Base-by-base conservation (phyloP, 2,329 filamentous ascomycete species). In the Botrytis medusae region DNA sequence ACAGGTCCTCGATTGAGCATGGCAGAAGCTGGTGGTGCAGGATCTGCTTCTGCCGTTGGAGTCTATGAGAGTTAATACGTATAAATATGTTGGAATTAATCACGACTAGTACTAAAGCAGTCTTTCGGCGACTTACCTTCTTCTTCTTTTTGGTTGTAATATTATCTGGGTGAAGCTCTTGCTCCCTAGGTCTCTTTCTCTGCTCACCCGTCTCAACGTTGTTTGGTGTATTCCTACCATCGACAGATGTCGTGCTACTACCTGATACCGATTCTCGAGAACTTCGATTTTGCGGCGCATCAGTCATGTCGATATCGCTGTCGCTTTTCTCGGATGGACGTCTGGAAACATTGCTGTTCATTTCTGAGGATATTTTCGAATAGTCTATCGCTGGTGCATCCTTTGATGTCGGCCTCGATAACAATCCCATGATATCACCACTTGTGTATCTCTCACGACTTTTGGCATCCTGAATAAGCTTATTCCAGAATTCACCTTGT, bases 401-500 rank as follows among this genome's bases (percentile, higher is more conserved):
- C 32, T 75, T 77, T 44, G 78, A 75, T 22, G 80, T 81, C 42
- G 87, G 86, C 75, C 84, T 85, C 61, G 84, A 82, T 25, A 92
- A 84, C 79, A 91, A 84, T 34, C 78, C 82, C 74, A 85, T 79
- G 2, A 92, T 80, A 79, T 92, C 85, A 20, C 89, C 95, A 60
- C 89, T 87, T 0, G 93, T 97, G 81, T 96, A 97, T 16, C 91
- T 85, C 75, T 92, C 88, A 79, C 96, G 89, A 32, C 84, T 82
- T 78, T 90, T 90, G 9, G 96, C 92, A 83, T 99, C 93, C 48
- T 92, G 88, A 71, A 99, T 93, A 61, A 99, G 87, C 76, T 91
- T 91, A 75, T 88, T 90, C 96, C 97, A 99, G 83, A 94, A 98
- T 80, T 96, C 90, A 74, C 96, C 96, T 80, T 97, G 92, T 37